phyloP scores from a whole-genome alignment of 164 flowering plant species.

The Macadamia tetraphylla region DNA sequence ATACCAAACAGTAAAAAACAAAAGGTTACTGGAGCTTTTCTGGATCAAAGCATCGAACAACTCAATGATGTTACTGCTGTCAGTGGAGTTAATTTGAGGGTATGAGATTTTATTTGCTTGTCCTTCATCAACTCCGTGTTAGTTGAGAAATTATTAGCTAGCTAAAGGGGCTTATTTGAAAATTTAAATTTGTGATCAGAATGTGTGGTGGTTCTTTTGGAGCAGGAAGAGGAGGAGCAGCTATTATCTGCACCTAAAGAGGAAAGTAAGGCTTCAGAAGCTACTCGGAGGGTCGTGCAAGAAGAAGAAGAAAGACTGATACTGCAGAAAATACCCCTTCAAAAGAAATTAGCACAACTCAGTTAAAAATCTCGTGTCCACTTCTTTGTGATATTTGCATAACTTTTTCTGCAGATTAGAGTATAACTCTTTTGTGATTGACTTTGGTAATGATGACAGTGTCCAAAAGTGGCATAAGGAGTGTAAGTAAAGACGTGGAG shows the following conservation, averaged over 20 bases:
- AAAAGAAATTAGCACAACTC: conserved; percentile 67
- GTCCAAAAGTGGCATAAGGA: conserved; percentile 67
- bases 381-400: background rate
- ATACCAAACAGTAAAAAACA: conserved; percentile 72
- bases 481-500: conserved; percentile 74
- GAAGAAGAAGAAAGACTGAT: conserved; percentile 91
- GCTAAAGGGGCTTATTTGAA: background rate
- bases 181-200: background rate
- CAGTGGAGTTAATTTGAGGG: conserved; percentile 91
- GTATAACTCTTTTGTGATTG: background rate
- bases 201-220: background rate
- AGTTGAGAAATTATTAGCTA: background rate
- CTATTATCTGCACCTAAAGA: conserved; percentile 83
- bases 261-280: conserved; percentile 81
- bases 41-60: conserved; percentile 92
- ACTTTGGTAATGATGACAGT: conserved; percentile 40
- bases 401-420: background rate
- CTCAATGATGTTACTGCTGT: conserved; percentile 99
- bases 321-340: conserved; percentile 74
- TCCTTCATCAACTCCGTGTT: background rate
- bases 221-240: conserved; percentile 94
- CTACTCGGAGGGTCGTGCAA: conserved; percentile 77
- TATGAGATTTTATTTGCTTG: conserved; percentile 22
- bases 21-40: conserved; percentile 68
- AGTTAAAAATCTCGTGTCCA: conserved; percentile 30